These are phyloP conservation scores for Cicer bijugum DNA, from an alignment of 306 rosid species.

Conservation along the genomic window DNA sequence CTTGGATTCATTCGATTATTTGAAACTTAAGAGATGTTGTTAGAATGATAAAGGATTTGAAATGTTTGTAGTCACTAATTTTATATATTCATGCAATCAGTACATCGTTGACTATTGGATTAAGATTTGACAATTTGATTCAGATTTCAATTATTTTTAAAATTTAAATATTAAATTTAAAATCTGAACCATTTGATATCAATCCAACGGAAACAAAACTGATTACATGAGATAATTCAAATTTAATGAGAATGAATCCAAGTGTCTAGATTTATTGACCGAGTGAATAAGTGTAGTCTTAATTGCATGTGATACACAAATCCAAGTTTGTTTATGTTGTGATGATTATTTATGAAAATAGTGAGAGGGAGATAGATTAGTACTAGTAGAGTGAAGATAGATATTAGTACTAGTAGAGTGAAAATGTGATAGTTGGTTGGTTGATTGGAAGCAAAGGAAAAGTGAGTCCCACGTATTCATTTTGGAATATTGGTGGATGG, in stretches of 20 bases:
- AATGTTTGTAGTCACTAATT: no score
- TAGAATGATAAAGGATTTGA: no score
- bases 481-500: constrained; percentile 90
- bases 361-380: constrained; percentile 40
- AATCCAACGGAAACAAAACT: no score
- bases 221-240: no score
- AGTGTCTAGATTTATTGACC: neutral
- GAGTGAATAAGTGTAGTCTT: neutral
- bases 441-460: constrained; percentile 62
- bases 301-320: neutral
- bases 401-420: constrained; percentile 37
- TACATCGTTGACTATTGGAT: no score
- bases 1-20: neutral
- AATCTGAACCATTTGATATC: no score
- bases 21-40: no score
- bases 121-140: no score
- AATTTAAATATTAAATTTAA: no score
- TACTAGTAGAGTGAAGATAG: constrained; percentile 33
- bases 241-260: neutral
- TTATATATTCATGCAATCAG: no score
- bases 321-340: constrained; percentile 36
- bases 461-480: constrained; percentile 71
- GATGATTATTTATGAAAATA: constrained; percentile 52
- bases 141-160: no score
- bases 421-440: constrained; percentile 51